phyloP scores from a whole-genome alignment of 768 basidiomycete species.

The Psilocybe tampanensis region DNA sequence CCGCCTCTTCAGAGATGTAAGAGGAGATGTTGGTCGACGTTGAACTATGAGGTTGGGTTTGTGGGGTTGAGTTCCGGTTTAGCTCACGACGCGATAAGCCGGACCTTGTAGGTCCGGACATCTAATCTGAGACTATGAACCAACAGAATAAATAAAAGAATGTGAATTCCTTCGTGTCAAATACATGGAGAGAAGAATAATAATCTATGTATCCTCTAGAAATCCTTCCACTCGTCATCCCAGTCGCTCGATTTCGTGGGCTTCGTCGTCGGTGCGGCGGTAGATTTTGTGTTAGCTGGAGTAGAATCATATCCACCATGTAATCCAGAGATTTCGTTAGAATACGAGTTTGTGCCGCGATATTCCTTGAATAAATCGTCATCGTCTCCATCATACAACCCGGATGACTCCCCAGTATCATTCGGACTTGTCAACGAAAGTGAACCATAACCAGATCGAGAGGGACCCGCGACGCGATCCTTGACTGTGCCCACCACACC shows the following conservation, averaged over 20 bases:
- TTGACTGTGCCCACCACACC: constrained; percentile 67
- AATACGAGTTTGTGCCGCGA: constrained; percentile 20
- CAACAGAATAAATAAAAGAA: no score
- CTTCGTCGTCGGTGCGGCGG: constrained; percentile 38
- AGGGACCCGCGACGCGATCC: constrained; percentile 58
- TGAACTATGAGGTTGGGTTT: neutral
- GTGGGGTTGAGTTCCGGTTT: constrained; percentile 12
- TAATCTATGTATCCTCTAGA: constrained; percentile 40
- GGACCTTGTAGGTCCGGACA: constrained; percentile 26
- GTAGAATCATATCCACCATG: constrained; percentile 5
- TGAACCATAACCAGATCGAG: constrained; percentile 51
- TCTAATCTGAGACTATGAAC: neutral
- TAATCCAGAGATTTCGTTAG: constrained; percentile 20
- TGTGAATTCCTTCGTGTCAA: neutral
- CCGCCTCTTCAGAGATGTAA: neutral
- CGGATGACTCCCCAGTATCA: constrained; percentile 58
- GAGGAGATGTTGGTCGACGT: neutral
- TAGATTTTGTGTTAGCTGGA: constrained; percentile 10
- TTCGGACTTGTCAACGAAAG: constrained; percentile 40
- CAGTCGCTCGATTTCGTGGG: constrained; percentile 63
- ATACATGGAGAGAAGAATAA: neutral
- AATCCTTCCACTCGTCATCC: constrained; percentile 85
- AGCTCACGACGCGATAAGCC: constrained; percentile 37
- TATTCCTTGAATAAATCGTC: constrained; percentile 67
- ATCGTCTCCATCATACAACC: constrained; percentile 67